Conservation (phyloP, 768 basidiomycete species). For the Mycena pura region DNA sequence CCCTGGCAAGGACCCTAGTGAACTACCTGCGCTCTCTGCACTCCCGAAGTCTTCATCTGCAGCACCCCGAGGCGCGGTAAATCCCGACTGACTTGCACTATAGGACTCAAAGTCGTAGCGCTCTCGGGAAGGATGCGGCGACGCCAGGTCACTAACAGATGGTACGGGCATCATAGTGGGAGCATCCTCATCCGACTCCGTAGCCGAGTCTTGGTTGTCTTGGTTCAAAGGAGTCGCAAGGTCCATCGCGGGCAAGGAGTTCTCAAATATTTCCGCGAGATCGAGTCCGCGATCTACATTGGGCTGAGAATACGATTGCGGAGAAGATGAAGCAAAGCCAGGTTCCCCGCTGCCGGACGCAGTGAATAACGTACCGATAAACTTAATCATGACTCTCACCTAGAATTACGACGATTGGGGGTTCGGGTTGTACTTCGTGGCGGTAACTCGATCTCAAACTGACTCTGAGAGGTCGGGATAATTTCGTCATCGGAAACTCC, state of each 20-base stretch:
- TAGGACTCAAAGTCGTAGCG: conserved; percentile 8
- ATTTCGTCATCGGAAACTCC: conserved; percentile 29
- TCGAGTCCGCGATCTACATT: conserved; percentile 18
- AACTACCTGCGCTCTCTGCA: neutral
- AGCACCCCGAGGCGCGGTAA: neutral
- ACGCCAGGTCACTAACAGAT: neutral
- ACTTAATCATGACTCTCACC: conserved; percentile 10
- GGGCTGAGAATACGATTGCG: neutral
- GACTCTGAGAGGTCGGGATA: conserved; percentile 55
- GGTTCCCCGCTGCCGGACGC: neutral
- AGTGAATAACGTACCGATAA: conserved; percentile 3
- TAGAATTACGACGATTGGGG: neutral
- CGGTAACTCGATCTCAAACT: conserved; percentile 45
- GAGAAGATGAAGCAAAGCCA: neutral
- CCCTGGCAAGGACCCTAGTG: conserved; percentile 39
- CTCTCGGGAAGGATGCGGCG: conserved; percentile 17
- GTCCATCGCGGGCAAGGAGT: neutral
- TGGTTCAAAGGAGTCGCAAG: neutral
- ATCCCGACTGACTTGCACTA: neutral
- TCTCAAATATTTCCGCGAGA: conserved; percentile 23
- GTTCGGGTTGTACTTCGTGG: neutral
- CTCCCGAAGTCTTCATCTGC: neutral
- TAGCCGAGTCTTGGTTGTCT: conserved; percentile 36
- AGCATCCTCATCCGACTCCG: conserved; percentile 45
- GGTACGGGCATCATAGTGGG: conserved; percentile 2